Conservation (phyloP, 495 filamentous ascomycete genomes). For the Hyaloscypha variabilis region DNA sequence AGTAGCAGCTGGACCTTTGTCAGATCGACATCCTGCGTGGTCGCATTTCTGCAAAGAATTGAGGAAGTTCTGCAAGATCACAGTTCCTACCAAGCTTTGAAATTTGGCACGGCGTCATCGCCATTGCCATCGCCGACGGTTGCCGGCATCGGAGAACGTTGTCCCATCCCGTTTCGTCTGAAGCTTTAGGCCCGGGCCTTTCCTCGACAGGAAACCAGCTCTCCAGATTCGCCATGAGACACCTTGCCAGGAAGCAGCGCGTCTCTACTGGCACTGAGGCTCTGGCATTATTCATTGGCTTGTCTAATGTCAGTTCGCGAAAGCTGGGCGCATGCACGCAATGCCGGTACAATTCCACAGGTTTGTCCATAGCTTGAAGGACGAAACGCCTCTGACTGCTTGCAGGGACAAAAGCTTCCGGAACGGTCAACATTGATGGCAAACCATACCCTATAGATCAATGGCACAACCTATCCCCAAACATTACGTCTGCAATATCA, state of each 20-base stretch:
- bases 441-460: constrained; percentile 67
- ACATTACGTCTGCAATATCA: constrained; percentile 71
- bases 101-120: neutral
- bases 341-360: constrained; percentile 29
- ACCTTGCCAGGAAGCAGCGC: constrained; percentile 12
- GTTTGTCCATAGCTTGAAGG: constrained; percentile 14
- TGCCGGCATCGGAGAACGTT: constrained; percentile 1
- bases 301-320: constrained; percentile 15
- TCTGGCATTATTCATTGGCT: constrained; percentile 25
- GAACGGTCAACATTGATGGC: constrained; percentile 57
- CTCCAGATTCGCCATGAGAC: constrained; percentile 17
- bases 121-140: too few species aligned
- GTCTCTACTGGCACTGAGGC: constrained; percentile 23
- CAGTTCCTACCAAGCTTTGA: neutral
- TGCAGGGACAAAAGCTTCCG: constrained; percentile 6
- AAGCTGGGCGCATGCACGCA: constrained; percentile 21
- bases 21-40: neutral
- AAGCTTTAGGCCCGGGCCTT: neutral
- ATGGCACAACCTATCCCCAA: constrained; percentile 83
- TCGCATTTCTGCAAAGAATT: neutral
- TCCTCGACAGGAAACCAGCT: neutral
- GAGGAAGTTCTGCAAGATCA: neutral
- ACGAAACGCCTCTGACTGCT: constrained; percentile 10
- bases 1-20: neutral
- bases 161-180: neutral